Evolutionary conservation across 441 rosid species (phyloP).

Genomic region (Metrosideros polymorpha): DNA sequence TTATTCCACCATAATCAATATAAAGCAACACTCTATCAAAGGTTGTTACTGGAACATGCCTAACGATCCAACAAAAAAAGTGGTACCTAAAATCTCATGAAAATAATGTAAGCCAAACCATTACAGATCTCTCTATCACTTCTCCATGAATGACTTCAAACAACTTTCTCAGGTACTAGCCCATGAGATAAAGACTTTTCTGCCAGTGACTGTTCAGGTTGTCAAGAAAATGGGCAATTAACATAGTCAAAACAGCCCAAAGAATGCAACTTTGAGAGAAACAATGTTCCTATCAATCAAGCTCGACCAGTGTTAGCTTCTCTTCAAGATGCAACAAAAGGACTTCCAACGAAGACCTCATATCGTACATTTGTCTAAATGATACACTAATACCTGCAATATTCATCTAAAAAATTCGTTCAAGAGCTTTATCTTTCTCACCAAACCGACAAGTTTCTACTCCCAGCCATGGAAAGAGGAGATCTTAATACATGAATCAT

Average conservation of each 20-base stretch:
- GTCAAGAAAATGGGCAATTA: neutral
- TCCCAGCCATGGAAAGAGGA: neutral
- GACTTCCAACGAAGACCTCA: neutral
- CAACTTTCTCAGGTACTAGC: neutral
- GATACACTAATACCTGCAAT: neutral
- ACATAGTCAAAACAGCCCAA: neutral
- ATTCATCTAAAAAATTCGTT: neutral
- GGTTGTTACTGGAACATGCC: neutral
- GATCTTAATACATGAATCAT: neutral
- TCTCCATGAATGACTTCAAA: neutral
- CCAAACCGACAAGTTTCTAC: neutral
- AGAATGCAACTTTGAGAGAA: neutral
- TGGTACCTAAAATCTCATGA: neutral
- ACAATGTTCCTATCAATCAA: neutral
- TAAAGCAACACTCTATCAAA: neutral
- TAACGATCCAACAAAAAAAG: neutral
- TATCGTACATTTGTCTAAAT: neutral
- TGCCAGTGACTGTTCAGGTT: neutral
- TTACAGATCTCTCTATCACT: neutral
- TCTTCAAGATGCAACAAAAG: neutral
- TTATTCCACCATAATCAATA: neutral
- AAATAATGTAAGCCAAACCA: neutral
- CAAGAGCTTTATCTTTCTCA: neutral
- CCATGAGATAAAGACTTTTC: neutral
- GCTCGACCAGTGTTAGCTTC: neutral